Conservation (phyloP, 805 yeast species). For the Kazachstania martiniae region DNA sequence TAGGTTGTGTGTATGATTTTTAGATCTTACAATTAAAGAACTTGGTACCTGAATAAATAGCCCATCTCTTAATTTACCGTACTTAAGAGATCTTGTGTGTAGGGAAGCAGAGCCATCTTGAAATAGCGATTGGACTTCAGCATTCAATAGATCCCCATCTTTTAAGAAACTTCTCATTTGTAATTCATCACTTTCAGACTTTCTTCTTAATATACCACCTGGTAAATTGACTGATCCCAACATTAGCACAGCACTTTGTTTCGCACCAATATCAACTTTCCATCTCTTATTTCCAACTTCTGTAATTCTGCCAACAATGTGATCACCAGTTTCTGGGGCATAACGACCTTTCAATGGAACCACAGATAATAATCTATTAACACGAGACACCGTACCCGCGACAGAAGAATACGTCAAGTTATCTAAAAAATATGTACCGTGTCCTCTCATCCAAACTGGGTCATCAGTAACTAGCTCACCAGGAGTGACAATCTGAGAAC, state of each 20-base stretch:
- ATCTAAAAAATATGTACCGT: slow-evolving; percentile 78
- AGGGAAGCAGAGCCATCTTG: slow-evolving; percentile 87
- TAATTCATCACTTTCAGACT: slow-evolving; percentile 88
- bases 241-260: slow-evolving; percentile 84
- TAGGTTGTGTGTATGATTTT: slow-evolving; percentile 77
- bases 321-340: slow-evolving; percentile 93
- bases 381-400: slow-evolving; percentile 81
- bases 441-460: slow-evolving; percentile 97
- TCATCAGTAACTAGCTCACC: slow-evolving; percentile 96
- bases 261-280: slow-evolving; percentile 96
- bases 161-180: slow-evolving; percentile 91
- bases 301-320: slow-evolving; percentile 83
- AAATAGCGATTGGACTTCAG: slow-evolving; percentile 86
- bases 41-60: slow-evolving; percentile 71
- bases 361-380: slow-evolving; percentile 78
- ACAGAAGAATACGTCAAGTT: slow-evolving; percentile 79
- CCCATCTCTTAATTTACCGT: slow-evolving; percentile 93
- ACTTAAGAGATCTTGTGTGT: slow-evolving; percentile 90
- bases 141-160: slow-evolving; percentile 92
- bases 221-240: slow-evolving; percentile 94
- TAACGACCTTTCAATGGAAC: slow-evolving; percentile 79
- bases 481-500: slow-evolving; percentile 63
- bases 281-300: slow-evolving; percentile 92
- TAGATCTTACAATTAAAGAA: slow-evolving; percentile 70
- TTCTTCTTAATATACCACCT: slow-evolving; percentile 91